These are phyloP conservation scores for Torrubiellomyces zombiae DNA, from an alignment of 2,329 filamentous ascomycete genomes.

Conservation along the genomic window DNA sequence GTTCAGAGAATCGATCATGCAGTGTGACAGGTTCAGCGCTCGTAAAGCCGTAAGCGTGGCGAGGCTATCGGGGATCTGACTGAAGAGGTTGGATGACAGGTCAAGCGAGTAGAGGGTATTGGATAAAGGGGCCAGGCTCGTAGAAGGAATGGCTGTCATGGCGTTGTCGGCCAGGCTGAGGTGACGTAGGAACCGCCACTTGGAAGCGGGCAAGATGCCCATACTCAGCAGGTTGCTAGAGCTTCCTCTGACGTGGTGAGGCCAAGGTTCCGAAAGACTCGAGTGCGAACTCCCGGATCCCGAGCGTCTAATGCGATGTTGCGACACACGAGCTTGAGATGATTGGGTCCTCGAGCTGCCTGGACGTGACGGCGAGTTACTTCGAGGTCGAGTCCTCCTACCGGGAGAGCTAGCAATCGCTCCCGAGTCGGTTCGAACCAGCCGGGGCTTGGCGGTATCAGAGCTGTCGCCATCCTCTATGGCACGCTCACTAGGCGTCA, in stretches of 20 bases:
- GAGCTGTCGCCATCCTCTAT: slow-evolving; percentile 22
- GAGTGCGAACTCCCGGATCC: slow-evolving; percentile 90
- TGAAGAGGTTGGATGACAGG: slow-evolving; percentile 81
- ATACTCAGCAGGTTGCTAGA: slow-evolving; percentile 59
- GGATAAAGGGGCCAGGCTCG: slow-evolving; percentile 65
- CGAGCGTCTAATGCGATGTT: slow-evolving; percentile 71
- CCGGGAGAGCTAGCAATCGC: slow-evolving; percentile 23
- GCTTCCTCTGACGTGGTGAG: slow-evolving; percentile 49
- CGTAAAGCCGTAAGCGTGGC: slow-evolving; percentile 74
- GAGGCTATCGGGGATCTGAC: slow-evolving; percentile 84
- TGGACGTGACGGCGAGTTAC: slow-evolving; percentile 67
- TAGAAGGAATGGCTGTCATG: slow-evolving; percentile 59
- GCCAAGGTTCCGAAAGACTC: slow-evolving; percentile 47
- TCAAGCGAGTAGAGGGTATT: slow-evolving; percentile 86
- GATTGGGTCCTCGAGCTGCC: slow-evolving; percentile 57
- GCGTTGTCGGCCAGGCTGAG: slow-evolving; percentile 85
- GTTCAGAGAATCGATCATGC: slow-evolving; percentile 92
- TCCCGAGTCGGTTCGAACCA: slow-evolving; percentile 30
- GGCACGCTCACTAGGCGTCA: slow-evolving; percentile 33
- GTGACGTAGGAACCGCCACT: slow-evolving; percentile 91
- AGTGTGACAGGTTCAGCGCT: slow-evolving; percentile 84
- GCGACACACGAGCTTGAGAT: slow-evolving; percentile 46
- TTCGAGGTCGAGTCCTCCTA: slow-evolving; percentile 42
- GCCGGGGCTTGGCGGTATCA: slow-evolving; percentile 20
- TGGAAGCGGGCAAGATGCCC: slow-evolving; percentile 61